phyloP scores from a whole-genome alignment of 2,329 filamentous ascomycete genomes.

The Alternaria atra region DNA sequence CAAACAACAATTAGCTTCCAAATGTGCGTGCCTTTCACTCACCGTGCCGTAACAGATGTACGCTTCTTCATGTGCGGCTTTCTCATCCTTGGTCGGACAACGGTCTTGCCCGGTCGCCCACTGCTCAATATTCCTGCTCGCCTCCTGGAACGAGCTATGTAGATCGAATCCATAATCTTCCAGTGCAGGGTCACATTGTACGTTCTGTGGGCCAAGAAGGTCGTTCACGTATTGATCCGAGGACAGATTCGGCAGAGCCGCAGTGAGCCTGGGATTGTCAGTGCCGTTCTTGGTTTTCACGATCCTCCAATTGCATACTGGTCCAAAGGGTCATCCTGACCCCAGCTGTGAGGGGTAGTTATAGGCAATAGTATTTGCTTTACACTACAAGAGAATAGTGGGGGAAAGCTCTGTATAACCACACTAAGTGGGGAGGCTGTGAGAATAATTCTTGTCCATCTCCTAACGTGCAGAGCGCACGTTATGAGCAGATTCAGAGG shows the following conservation, averaged over 20 bases:
- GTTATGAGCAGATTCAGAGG: too few species aligned
- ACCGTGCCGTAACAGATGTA: conserved; percentile 39
- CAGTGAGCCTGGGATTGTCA: conserved; percentile 15
- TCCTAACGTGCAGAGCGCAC: too few species aligned
- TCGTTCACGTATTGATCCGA: conserved; percentile 26
- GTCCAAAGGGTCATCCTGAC: conserved; percentile 10
- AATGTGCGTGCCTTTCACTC: neutral
- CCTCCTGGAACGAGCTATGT: conserved; percentile 10
- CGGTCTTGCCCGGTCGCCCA: conserved; percentile 20
- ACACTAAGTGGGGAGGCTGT: too few species aligned
- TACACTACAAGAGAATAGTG: too few species aligned
- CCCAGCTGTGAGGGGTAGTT: too few species aligned
- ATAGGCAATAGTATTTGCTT: too few species aligned
- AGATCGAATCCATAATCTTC: neutral
- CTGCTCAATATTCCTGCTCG: conserved; percentile 27
- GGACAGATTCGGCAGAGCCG: conserved; percentile 18
- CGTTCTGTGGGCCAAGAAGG: conserved; percentile 11
- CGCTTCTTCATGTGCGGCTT: conserved; percentile 5
- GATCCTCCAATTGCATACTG: conserved; percentile 17
- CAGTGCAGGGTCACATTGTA: neutral
- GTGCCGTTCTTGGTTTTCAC: neutral
- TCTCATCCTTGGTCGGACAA: conserved; percentile 1
- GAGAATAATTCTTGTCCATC: too few species aligned
- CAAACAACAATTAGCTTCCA: too few species aligned
- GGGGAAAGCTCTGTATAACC: too few species aligned